Evolutionary conservation across 768 basidiomycete species (phyloP).

Genomic region (Boletales sp.): DNA sequence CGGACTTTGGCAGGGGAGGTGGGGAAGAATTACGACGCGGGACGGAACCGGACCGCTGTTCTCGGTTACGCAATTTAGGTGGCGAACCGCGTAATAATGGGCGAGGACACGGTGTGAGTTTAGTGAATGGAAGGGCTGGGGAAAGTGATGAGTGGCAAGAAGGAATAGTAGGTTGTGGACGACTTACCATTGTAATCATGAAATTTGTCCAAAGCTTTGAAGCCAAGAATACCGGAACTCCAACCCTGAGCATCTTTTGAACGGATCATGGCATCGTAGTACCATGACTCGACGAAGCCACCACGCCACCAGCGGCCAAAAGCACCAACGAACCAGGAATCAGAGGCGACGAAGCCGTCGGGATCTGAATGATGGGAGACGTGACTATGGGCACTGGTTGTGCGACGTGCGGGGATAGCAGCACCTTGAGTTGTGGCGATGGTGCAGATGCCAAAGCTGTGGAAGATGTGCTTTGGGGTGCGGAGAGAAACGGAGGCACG

Average conservation of each 20-base stretch:
- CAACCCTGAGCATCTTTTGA: slow-evolving; percentile 70
- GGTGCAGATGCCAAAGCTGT: slow-evolving; percentile 83
- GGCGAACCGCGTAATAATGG: slow-evolving; percentile 45
- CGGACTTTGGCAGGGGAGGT: slow-evolving; percentile 82
- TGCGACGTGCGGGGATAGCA: slow-evolving; percentile 44
- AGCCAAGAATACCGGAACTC: slow-evolving; percentile 72
- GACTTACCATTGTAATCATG: slow-evolving; percentile 62
- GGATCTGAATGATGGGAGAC: slow-evolving; percentile 27
- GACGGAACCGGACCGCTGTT: slow-evolving; percentile 38
- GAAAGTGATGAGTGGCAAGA: slow-evolving; percentile 6
- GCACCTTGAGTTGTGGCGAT: slow-evolving; percentile 51
- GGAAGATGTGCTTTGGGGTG: slow-evolving; percentile 86
- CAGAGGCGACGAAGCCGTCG: slow-evolving; percentile 54
- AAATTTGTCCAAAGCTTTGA: slow-evolving; percentile 70
- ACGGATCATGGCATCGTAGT: slow-evolving; percentile 60
- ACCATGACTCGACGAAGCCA: slow-evolving; percentile 78
- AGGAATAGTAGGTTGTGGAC: not conserved
- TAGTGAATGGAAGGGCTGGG: slow-evolving; percentile 49
- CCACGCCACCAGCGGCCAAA: slow-evolving; percentile 93
- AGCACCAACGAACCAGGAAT: slow-evolving; percentile 87
- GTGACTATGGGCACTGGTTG: slow-evolving; percentile 28
- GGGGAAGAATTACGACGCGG: slow-evolving; percentile 66
- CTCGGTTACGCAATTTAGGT: slow-evolving; percentile 55
- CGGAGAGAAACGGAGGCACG: slow-evolving; percentile 89
- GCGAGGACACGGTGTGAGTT: slow-evolving; percentile 44